Conservation (phyloP, 352 stramenopile genomes). For the Peronospora farinosa region DNA sequence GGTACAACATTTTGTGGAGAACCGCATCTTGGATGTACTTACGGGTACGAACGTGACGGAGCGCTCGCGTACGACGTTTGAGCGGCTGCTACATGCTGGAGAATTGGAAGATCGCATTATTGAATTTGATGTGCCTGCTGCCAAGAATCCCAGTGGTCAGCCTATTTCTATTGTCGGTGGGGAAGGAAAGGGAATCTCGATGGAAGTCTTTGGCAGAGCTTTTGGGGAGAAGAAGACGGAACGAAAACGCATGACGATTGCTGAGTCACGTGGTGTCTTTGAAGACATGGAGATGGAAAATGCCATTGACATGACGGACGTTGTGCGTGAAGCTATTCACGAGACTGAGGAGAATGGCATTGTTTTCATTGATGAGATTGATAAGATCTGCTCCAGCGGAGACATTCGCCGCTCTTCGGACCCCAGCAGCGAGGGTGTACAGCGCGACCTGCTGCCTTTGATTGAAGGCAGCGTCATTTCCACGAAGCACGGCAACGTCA, state of each 20-base stretch:
- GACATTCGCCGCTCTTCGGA: conserved; percentile 92
- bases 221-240: conserved; percentile 85
- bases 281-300: conserved; percentile 96
- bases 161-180: conserved; percentile 68
- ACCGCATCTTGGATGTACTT: conserved; percentile 92
- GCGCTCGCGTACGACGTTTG: conserved; percentile 87
- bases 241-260: conserved; percentile 91
- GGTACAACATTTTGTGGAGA: conserved; percentile 91
- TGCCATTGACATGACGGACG: conserved; percentile 86
- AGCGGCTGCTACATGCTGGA: conserved; percentile 82
- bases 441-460: conserved; percentile 96
- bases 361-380: conserved; percentile 99
- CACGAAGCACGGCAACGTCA: conserved; percentile 99
- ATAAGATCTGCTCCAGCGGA: conserved; percentile 97
- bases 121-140: conserved; percentile 62
- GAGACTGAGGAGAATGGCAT: conserved; percentile 98
- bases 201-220: conserved; percentile 68
- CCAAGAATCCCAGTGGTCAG: conserved; percentile 39
- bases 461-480: conserved; percentile 97
- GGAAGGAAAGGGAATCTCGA: conserved; percentile 61
- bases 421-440: conserved; percentile 96
- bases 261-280: conserved; percentile 90
- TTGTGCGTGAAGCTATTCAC: conserved; percentile 78
- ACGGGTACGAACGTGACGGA: conserved; percentile 82
- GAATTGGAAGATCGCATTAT: conserved; percentile 81